phyloP scores from a whole-genome alignment of 495 filamentous ascomycete species.

The Hyaloscypha bicolor region DNA sequence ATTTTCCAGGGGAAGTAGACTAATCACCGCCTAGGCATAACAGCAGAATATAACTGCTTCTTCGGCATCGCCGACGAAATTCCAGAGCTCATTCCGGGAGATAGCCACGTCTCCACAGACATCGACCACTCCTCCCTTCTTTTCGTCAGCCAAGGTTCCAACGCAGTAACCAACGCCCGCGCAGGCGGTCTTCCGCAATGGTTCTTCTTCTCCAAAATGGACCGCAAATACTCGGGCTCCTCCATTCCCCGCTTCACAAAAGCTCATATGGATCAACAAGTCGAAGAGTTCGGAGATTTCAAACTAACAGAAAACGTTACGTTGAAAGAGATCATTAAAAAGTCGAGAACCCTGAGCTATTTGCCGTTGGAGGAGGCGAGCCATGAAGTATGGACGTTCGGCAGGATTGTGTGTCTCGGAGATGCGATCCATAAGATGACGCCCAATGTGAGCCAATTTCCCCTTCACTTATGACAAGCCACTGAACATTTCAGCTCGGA shows the following conservation, averaged over 20 bases:
- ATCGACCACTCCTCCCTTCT: conserved; percentile 35
- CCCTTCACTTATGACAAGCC: not conserved
- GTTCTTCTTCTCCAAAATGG: conserved; percentile 36
- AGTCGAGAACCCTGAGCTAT: conserved; percentile 24
- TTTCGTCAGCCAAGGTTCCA: conserved; percentile 28
- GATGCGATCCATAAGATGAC: conserved; percentile 51
- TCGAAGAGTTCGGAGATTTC: conserved; percentile 28
- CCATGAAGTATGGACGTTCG: conserved; percentile 39
- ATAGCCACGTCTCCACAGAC: conserved; percentile 30
- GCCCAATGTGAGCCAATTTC: conserved; percentile 28
- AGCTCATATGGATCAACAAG: conserved; percentile 38
- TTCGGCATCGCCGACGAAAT: conserved; percentile 41
- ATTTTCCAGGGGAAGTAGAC: not conserved
- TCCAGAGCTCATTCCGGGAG: conserved; percentile 25
- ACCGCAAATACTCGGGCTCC: conserved; percentile 18
- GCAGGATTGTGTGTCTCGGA: conserved; percentile 42
- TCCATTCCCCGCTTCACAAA: conserved; percentile 36
- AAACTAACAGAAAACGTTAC: conserved; percentile 26
- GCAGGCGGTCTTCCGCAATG: conserved; percentile 36
- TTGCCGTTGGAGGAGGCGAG: conserved; percentile 44
- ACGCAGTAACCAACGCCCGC: too few relatives aligned
- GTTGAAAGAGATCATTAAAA: conserved; percentile 31
- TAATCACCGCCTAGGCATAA: conserved; percentile 26
- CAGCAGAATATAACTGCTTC: conserved; percentile 39
- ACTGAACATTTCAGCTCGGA: conserved; percentile 29